Evolutionary conservation across 495 filamentous ascomycete species (phyloP), one percentile per base, ranked within the genome.

Genomic region (Penicillium egyptiacum): DNA sequence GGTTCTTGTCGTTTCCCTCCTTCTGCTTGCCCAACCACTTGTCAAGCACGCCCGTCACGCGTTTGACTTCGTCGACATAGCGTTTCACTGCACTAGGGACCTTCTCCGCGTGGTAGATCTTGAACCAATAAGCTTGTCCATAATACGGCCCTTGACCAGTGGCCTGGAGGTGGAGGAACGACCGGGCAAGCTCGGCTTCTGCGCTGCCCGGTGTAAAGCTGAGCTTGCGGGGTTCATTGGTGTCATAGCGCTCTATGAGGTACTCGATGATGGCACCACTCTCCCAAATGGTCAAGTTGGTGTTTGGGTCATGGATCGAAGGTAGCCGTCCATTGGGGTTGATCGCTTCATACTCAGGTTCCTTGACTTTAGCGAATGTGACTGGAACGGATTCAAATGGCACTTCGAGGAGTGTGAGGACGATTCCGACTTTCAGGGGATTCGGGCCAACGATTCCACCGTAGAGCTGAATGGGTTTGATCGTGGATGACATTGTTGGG

Each of bases 261-360:
- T 89, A 90, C 52, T 83, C 70, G 59, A 87, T 48, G 64, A 88
- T 87, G 28, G 87, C 86, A 48, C 85, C 86, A 5, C 81, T 83
- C 62, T 88, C 86, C 82, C 83, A 88, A 8, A 89, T 63, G 0
- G 71, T 83, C 47, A 88, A 56, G 58, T 65, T 75, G 1, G 78
- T 84, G 70, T 89, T 88, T 17, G 79, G 75, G 64, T 88, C 86
- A 16, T 85, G 61, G 56, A 88, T 80, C 20, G 72, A 64, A 25
- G 75, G 74, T 10, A 71, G 51, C 11, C 87, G 84, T 17, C 86
- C 87, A 65, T 90, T 89, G 47, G 85, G 86, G 62, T 88, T 89
- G 67, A 86, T 58, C 17, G 69, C 63, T 1, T 69, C 55, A 62
- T 77, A 89, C 0, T 61, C 61, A 11, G 66, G 58, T n/a, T 71